A percentile compares a stretch with the other conserved stretches of the same genome.
phyloP scores from a whole-genome alignment of 257 asterid genomes.

The Fraxinus cuspidata region DNA sequence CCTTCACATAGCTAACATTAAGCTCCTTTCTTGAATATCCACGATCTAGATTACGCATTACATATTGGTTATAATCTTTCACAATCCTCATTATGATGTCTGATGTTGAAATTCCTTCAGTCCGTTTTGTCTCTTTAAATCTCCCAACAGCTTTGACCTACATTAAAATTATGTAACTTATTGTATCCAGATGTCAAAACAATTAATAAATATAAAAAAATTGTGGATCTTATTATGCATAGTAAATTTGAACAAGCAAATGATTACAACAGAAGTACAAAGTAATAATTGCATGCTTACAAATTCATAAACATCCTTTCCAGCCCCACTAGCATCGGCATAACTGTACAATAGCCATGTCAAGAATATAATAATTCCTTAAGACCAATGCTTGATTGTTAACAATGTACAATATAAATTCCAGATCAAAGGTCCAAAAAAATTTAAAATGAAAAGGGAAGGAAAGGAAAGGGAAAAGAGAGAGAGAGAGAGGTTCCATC shows the following conservation, averaged over 20 bases:
- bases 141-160: constrained; percentile 75
- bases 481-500: neutral
- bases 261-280: neutral
- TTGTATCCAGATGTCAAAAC: constrained; percentile 10
- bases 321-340: constrained; percentile 79
- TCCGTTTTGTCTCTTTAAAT: constrained; percentile 71
- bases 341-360: constrained; percentile 41
- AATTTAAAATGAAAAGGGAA: no score
- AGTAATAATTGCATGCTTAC: constrained; percentile 43
- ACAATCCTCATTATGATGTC: constrained; percentile 78
- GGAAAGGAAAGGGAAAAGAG: no score
- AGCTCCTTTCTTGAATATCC: constrained; percentile 80
- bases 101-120: constrained; percentile 76
- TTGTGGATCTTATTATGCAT: no score
- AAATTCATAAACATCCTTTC: constrained; percentile 71
- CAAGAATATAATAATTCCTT: neutral
- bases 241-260: no score
- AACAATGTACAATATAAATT: no score
- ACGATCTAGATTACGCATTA: constrained; percentile 80
- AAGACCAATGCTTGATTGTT: neutral
- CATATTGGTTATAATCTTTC: constrained; percentile 76
- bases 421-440: neutral
- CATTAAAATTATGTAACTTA: constrained; percentile 10
- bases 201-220: neutral
- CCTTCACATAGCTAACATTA: constrained; percentile 64